These are phyloP conservation scores for Tricharina praecox DNA, from an alignment of 495 filamentous ascomycete species.

Conservation along the genomic window DNA sequence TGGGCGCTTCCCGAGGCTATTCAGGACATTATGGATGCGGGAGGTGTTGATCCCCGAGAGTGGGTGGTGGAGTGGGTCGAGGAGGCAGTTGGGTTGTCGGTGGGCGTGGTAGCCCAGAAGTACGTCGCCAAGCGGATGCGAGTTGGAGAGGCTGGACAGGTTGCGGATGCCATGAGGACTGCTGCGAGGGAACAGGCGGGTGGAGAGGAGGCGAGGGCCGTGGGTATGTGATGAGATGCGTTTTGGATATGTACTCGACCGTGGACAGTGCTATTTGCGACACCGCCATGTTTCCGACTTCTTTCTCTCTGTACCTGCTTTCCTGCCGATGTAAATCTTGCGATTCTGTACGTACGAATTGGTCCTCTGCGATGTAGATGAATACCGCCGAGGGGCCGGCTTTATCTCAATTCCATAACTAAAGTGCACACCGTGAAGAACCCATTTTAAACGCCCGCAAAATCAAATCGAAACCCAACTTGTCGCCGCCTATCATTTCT, in stretches of 20 bases:
- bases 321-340: too few species aligned
- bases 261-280: too few species aligned
- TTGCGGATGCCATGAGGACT: constrained; percentile 4
- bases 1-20: constrained; percentile 62
- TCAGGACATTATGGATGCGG: constrained; percentile 65
- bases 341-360: too few species aligned
- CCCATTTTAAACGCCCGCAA: constrained; percentile 1
- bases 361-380: too few species aligned
- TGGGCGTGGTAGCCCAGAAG: constrained; percentile 81
- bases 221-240: constrained; percentile 23
- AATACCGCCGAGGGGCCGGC: too few species aligned
- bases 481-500: neutral
- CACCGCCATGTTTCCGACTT: too few species aligned
- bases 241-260: too few species aligned
- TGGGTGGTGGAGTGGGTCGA: constrained; percentile 98
- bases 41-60: constrained; percentile 85
- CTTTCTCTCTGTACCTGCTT: too few species aligned
- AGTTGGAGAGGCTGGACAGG: constrained; percentile 57
- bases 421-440: too few species aligned
- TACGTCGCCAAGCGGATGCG: constrained; percentile 94
- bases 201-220: constrained; percentile 12
- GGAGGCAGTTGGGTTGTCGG: constrained; percentile 60
- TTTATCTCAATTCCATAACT: too few species aligned
- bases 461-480: neutral
- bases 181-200: constrained; percentile 8